Percentiles rank a stretch among this genome's conserved stretches.
phyloP scores from a whole-genome alignment of 208 protist genomes.

The Hexamita inflata region DNA sequence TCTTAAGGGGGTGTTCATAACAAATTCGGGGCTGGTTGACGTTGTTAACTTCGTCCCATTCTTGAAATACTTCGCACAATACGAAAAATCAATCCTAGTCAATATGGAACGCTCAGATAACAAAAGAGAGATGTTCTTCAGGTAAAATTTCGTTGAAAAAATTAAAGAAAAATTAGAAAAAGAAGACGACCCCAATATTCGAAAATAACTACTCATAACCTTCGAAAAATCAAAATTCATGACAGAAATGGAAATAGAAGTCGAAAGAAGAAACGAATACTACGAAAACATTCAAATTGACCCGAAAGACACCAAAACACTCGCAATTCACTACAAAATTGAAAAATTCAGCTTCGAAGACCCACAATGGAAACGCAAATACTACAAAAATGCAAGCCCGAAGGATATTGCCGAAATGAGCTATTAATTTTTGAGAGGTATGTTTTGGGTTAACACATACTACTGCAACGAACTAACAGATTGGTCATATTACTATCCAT shows the following conservation, averaged over 20 bases:
- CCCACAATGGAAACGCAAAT: background rate
- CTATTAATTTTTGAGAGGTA: conserved; percentile 71
- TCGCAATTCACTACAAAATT: background rate
- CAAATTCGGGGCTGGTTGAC: background rate
- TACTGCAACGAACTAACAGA: conserved; percentile 86
- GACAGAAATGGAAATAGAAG: background rate
- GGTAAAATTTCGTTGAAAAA: background rate
- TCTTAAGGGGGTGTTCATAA: background rate
- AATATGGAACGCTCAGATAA: background rate
- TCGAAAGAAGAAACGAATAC: background rate
- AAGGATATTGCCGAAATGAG: conserved; percentile 38
- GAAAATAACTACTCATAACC: background rate
- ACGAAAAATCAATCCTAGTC: background rate
- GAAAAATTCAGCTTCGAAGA: background rate
- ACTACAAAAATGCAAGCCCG: background rate
- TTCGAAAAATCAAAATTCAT: background rate
- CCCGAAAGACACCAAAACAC: background rate
- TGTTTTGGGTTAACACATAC: conserved; percentile 94
- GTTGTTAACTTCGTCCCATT: background rate
- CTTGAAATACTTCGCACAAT: background rate
- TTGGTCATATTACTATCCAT: conserved; percentile 92
- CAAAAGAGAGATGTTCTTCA: background rate
- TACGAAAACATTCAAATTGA: background rate
- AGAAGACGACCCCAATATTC: background rate
- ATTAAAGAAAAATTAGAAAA: background rate